These are phyloP conservation scores for Alternaria angustiovoidea DNA, from an alignment of 2,329 filamentous ascomycete genomes.

Conservation along the genomic window DNA sequence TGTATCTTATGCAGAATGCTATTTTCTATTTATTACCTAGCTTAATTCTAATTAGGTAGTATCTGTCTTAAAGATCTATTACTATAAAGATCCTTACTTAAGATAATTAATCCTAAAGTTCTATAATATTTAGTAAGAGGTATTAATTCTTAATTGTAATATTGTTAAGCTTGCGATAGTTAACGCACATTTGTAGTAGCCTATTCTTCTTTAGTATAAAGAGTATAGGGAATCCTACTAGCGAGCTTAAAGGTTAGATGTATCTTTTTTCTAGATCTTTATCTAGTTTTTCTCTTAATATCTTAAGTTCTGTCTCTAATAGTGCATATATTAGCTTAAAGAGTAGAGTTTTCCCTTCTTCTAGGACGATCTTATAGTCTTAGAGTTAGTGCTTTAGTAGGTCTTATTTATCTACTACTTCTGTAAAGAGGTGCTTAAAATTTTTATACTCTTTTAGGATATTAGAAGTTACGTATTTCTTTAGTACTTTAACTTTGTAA, in stretches of 20 bases:
- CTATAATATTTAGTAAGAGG: no score
- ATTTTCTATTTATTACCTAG: conserved; percentile 19
- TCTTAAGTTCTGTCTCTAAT: not conserved
- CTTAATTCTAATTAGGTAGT: conserved; percentile 12
- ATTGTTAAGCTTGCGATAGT: not conserved
- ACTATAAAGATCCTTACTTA: conserved; percentile 11
- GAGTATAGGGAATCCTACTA: conserved; percentile 9
- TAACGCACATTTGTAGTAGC: conserved; percentile 2
- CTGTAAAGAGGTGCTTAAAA: not conserved
- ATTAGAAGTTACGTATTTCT: not conserved
- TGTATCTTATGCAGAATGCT: conserved; percentile 10
- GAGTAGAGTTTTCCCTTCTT: not conserved
- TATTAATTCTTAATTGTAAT: no score
- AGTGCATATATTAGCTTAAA: not conserved
- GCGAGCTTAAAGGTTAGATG: not conserved
- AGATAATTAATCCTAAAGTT: no score
- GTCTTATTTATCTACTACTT: not conserved
- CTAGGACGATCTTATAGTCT: conserved; percentile 1
- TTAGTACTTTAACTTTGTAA: not conserved
- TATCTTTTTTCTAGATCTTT: not conserved
- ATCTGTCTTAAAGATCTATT: conserved; percentile 15
- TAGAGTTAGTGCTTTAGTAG: conserved; percentile 8
- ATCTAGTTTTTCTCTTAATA: not conserved
- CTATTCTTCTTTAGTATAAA: conserved; percentile 13
- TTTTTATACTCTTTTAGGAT: not conserved